Evolutionary conservation across 768 basidiomycete species (phyloP), one percentile per base, ranked within the genome.

Genomic region (Sutorius australiensis): DNA sequence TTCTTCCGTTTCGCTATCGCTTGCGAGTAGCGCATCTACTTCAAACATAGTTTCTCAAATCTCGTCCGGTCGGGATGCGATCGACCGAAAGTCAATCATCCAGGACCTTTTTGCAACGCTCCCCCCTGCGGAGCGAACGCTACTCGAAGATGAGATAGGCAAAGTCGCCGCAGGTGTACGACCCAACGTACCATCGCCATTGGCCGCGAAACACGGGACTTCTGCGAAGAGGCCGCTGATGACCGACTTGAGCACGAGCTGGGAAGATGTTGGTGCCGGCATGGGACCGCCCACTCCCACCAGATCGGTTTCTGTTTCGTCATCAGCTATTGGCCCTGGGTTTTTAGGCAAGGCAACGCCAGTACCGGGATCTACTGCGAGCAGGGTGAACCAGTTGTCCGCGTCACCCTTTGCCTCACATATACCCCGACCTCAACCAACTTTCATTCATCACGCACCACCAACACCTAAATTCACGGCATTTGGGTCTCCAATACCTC

Each of bases 101-200:
- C 78, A 83, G 30, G 86, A 89, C 36, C 71, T 90, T n/a, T 78
- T 87, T 56, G 70, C 77, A 1, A 73, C 82, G 0, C 74, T 92
- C 40, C 81, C 89, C 0, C 68, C 73, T 3, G 76, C 83, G 0
- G 88, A 92, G 62, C 80, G 85, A 16, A 72, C 75, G 12, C 64
- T 86, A 21, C 68, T 89, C 2, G 88, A 89, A 56, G 70, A 74
- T 3, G 82, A 86, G 54, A 68, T 89, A 7, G 79, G 77, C 57
- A 63, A 66, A 33, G 57, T 68, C 12, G 67, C 68, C 7, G 55
- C 51, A 0, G 67, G 64, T 4, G 60, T 64, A 27, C 61, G 59
- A 6, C 55, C 50, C 42, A 59, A 59, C 19, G 6, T 33, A 12
- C 19, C 41, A 16, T 56, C 17, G 14, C 17, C 43, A 2, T 52